Base-by-base conservation (phyloP, 805 yeast genomes). In the Lachancea nothofagi region DNA sequence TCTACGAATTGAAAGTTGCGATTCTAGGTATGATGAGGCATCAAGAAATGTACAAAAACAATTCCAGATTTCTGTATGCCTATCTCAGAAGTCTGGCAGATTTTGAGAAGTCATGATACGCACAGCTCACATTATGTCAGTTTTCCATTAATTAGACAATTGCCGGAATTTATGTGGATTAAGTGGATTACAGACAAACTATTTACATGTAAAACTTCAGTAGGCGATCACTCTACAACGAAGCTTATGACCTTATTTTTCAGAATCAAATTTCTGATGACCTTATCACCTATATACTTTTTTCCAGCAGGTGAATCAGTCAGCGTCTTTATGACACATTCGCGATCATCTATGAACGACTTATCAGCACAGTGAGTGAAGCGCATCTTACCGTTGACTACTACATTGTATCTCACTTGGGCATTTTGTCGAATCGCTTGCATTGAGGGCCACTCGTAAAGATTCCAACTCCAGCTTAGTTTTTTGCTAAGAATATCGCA, bases 301-400 rank as follows among this genome's bases (percentile, higher is more conserved):
- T 57, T 46, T 5, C 74, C 74, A 1, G 59, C 64, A 10, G 60
- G 61, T 5, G 63, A 50, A 2, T 46, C 36, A 33, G 57, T 36
- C 3, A 77, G 40, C 12, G 58, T 64, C 8, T 62, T 58, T 17
- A 74, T 43, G 13, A 76, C 62, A 3, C 52, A 54, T 0, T 47
- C 61, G 3, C 65, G 67, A 31, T 62, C 51, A 8, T 62, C 50
- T 7, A 61, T 46, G 25, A 78, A 61, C 2, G 64, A 60, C 31
- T 65, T 66, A 2, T 52, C 49, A 1, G 51, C 71, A 7, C 51
- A 51, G 40, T 70, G 66, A 13, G 66, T 65, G 44, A 75, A 74
- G 48, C 80, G 72, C 61, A 74, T 71, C 53, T 77, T 80, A 4
- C 95, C 95, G 54, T 88, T 80, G 29, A 88, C 62, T 53, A 84